phyloP scores from a whole-genome alignment of 176 grass and related monocot species.

The Rhipidocladum racemiflorum region DNA sequence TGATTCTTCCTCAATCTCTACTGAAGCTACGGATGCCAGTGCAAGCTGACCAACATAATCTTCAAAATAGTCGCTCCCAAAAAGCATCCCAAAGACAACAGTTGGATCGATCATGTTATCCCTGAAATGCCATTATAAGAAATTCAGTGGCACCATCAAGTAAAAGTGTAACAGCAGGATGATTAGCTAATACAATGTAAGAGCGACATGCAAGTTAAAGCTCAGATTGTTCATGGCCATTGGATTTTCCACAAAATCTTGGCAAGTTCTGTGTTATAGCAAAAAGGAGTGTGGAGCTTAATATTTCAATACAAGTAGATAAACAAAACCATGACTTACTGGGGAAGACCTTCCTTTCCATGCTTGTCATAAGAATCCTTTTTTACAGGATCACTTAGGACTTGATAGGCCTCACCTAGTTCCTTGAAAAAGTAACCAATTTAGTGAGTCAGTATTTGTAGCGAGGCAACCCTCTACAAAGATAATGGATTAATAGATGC shows the following conservation, averaged over 20 bases:
- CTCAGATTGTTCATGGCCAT: not conserved
- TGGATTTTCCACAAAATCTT: not conserved
- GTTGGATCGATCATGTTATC: constrained; percentile 87
- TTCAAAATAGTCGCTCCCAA: constrained; percentile 97
- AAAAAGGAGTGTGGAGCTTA: not conserved
- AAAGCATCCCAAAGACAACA: constrained; percentile 97
- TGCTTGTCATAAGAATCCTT: constrained; percentile 72
- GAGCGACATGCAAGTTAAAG: not conserved
- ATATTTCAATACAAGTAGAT: not conserved
- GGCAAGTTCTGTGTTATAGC: not conserved
- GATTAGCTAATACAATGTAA: not conserved
- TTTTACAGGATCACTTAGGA: constrained; percentile 79
- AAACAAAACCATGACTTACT: constrained; percentile 52
- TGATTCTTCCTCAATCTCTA: constrained; percentile 64
- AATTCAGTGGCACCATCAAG: not conserved
- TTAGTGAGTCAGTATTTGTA: not conserved
- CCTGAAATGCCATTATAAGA: constrained; percentile 35
- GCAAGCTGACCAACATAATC: constrained; percentile 95
- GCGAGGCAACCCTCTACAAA: not conserved
- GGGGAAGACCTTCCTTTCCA: constrained; percentile 76
- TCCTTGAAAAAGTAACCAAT: constrained; percentile 45
- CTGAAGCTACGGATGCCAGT: constrained; percentile 75
- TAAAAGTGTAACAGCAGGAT: not conserved
- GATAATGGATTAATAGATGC: not conserved
- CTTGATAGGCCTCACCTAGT: constrained; percentile 93